Percentiles rank a stretch among this genome's conserved stretches.
Conservation (phyloP, 352 stramenopile genomes). For the Phytophthora kernoviae region DNA sequence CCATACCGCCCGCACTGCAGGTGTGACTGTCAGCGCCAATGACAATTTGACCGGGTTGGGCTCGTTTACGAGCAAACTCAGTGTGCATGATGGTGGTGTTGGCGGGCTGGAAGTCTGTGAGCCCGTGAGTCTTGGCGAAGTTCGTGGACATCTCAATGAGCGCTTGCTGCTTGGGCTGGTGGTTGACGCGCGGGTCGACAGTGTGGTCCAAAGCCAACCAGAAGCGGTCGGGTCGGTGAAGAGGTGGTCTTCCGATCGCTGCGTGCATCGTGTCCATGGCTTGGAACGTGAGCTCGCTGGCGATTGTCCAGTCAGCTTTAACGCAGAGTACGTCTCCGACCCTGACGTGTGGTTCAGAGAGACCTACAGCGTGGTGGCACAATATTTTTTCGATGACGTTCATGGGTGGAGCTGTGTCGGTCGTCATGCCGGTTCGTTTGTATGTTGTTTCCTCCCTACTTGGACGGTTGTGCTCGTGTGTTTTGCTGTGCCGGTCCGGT, state of each 20-base stretch:
- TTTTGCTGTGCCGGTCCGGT: constrained; percentile 23
- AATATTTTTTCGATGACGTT: constrained; percentile 90
- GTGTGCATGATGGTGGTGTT: constrained; percentile 91
- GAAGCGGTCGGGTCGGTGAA: constrained; percentile 83
- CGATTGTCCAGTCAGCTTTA: constrained; percentile 72
- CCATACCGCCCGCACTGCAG: constrained; percentile 79
- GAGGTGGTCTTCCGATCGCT: constrained; percentile 68
- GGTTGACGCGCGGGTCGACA: constrained; percentile 78
- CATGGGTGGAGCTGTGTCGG: constrained; percentile 45
- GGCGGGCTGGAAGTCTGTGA: constrained; percentile 81
- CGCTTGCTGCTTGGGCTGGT: constrained; percentile 76
- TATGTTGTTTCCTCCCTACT: too few relatives aligned
- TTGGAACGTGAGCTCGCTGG: constrained; percentile 78
- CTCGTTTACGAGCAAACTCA: constrained; percentile 80
- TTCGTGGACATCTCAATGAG: constrained; percentile 82
- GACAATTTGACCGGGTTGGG: constrained; percentile 82
- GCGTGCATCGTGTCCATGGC: constrained; percentile 84
- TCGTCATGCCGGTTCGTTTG: constrained; percentile 1
- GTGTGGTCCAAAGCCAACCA: constrained; percentile 87
- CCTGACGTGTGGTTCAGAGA: constrained; percentile 40
- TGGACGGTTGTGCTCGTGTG: too few relatives aligned
- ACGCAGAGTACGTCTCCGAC: constrained; percentile 83
- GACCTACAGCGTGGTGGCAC: constrained; percentile 46
- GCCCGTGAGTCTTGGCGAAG: constrained; percentile 69
- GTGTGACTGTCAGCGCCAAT: constrained; percentile 84